A percentile compares a stretch with the other conserved stretches of the same genome.
These are phyloP conservation scores for Stropharia rugosoannulata DNA, from an alignment of 768 basidiomycete species.

Conservation along the genomic window DNA sequence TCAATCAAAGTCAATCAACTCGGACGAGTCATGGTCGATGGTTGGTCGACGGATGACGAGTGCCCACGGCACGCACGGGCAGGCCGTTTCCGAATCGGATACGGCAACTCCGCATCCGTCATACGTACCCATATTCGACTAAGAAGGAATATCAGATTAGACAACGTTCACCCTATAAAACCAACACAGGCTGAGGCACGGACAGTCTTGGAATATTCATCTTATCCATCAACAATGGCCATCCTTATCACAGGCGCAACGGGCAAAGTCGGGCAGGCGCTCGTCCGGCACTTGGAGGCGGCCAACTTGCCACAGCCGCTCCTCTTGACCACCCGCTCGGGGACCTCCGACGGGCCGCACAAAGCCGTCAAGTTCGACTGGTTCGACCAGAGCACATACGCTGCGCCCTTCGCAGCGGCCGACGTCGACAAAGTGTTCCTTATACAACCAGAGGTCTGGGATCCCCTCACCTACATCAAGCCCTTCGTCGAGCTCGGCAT, in stretches of 20 bases:
- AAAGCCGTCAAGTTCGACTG: slow-evolving; percentile 32
- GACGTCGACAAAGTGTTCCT: slow-evolving; percentile 22
- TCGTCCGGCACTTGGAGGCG: slow-evolving; percentile 24
- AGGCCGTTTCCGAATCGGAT: too few species aligned
- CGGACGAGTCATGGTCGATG: too few species aligned
- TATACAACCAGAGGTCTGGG: slow-evolving; percentile 13
- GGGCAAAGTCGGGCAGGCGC: slow-evolving; percentile 27
- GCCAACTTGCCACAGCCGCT: slow-evolving; percentile 19
- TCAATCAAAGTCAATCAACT: too few species aligned
- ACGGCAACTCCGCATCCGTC: too few species aligned
- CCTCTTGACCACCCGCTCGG: slow-evolving; percentile 28
- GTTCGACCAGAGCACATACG: slow-evolving; percentile 28
- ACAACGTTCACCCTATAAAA: too few species aligned
- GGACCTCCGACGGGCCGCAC: slow-evolving; percentile 22
- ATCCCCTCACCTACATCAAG: slow-evolving; percentile 19
- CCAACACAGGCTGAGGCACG: too few species aligned
- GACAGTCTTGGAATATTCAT: too few species aligned
- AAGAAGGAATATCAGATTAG: too few species aligned
- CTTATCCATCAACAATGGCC: slow-evolving; percentile 20
- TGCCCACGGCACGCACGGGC: too few species aligned
- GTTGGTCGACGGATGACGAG: too few species aligned
- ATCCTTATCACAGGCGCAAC: slow-evolving; percentile 35
- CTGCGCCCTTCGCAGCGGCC: slow-evolving; percentile 24
- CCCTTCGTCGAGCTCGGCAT: slow-evolving; percentile 31
- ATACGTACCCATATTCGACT: too few species aligned